These are phyloP conservation scores for Penicillium ucsense DNA, from an alignment of 495 filamentous ascomycete genomes.

Conservation along the genomic window DNA sequence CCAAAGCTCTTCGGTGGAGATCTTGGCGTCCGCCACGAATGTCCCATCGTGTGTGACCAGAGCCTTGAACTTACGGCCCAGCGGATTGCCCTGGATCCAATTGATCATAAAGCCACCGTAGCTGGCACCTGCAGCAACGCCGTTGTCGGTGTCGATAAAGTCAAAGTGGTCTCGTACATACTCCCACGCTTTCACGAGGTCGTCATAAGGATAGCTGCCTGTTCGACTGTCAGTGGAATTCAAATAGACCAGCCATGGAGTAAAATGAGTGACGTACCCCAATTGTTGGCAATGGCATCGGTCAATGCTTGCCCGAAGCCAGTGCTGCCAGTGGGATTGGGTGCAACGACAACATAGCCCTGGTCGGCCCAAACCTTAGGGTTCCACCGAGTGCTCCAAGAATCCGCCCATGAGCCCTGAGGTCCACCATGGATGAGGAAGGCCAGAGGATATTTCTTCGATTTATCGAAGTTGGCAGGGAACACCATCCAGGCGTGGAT, in stretches of 20 bases:
- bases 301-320: slow-evolving; percentile 41
- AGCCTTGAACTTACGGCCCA: slow-evolving; percentile 45
- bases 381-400: slow-evolving; percentile 44
- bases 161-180: slow-evolving; percentile 38
- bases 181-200: slow-evolving; percentile 42
- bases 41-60: slow-evolving; percentile 41
- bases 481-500: slow-evolving; percentile 43
- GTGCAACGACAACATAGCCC: slow-evolving; percentile 46
- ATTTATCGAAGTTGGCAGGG: slow-evolving; percentile 34
- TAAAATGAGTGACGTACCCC: slow-evolving; percentile 23
- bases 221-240: not conserved
- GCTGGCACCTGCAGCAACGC: slow-evolving; percentile 40
- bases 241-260: not conserved
- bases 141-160: slow-evolving; percentile 40
- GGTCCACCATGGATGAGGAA: slow-evolving; percentile 46
- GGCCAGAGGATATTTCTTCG: slow-evolving; percentile 40
- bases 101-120: slow-evolving; percentile 49
- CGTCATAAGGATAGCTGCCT: slow-evolving; percentile 43
- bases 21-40: slow-evolving; percentile 32
- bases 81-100: slow-evolving; percentile 46
- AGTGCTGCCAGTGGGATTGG: slow-evolving; percentile 43
- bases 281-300: slow-evolving; percentile 38
- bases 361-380: slow-evolving; percentile 45
- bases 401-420: slow-evolving; percentile 38
- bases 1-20: slow-evolving; percentile 41